Base-by-base conservation (phyloP, 371 early-diverging fungal genomes). In the Mucor piriformis region DNA sequence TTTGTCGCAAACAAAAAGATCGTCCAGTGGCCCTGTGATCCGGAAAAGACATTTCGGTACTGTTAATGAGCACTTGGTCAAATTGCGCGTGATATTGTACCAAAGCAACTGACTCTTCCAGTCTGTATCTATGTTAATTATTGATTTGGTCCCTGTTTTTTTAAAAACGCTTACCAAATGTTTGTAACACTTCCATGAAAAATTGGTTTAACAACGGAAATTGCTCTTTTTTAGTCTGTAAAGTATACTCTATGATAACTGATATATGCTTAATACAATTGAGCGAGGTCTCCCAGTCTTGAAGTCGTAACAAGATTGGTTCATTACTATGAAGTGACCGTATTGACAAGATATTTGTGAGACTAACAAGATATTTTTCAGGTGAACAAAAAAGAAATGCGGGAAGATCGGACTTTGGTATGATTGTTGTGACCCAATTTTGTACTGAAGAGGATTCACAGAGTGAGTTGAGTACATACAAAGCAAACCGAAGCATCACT, bases 71-170 rank as follows among this genome's bases (percentile, higher is more conserved):
- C 55, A 49, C 16, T 47, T 42, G n/a, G 33, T 3, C 13, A 51
- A n/a, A 18, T 33, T 25, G 21, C 42, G 40, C 12, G 35, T 27
- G 8, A 64, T 10, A 50, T 55, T 61, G 37, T 57, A 58, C 71
- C 67, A 70, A 40, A 67, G 37, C 35, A 67, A 42, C 13, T 54
- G 64, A 15, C 59, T 54, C 50, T 57, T 44, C 67, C 68, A 67
- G 37, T 61, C 67, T 71, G 58, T n/a, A n/a, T 3, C n/a, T 34
- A n/a, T 24, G 13, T 23, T n/a, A 3, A 13, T 16, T 7, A 21
- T 27, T 29, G 6, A 32, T 16, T 32, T 2, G 2, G 5, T 57
- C 23, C 38, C 32, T 60, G 16, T 51, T 25, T 51, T 59, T 54
- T 34, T 37, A 13, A 18, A 21, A 16, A 8, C 34, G 24, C 43